Base-by-base conservation (phyloP, 768 basidiomycete genomes). In the Leccinum ochraceum region DNA sequence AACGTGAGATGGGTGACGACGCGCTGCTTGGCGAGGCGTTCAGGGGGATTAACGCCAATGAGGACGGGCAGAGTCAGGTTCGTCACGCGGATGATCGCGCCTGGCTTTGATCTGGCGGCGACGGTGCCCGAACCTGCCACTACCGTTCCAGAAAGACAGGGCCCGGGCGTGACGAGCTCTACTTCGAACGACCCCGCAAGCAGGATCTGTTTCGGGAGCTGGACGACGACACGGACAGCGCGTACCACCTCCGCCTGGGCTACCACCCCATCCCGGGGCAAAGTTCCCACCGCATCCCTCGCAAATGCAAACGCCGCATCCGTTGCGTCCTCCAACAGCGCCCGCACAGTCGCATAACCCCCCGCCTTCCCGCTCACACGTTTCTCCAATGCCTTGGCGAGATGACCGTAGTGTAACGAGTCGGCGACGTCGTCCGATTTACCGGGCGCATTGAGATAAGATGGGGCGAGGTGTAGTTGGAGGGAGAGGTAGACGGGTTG, bases 31-130 rank as follows among this genome's bases (percentile, higher is more conserved):
- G 83, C 80, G 32, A 80, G 68, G 34, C 89, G 78, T 66, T 92
- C 90, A 7, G 85, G 86, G 0, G 86, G 81, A 62, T 90, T 88
- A 36, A 92, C 81, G 0, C 90, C 91, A 52, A 93, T 85, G 55
- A 92, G 74, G 9, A 86, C 80, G 1, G 79, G 78, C 11, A 87
- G 68, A 2, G 74, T 63, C 13, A 92, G 67, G 53, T 82, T 76
- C 34, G 73, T 74, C 37, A 91, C 74, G 8, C 67, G 66, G n/a
- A 80, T 76, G 53, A 72, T 75, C 44, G 73, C 64, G 5, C 65
- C 58, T 6, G 55, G 6, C 24, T 24, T 24, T n/a, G 48, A 46
- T 46, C 32, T 1, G 58, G 22, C n/a, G 37, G 37, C 2, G 24
- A 13, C 10, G n/a, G 39, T 26, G 6, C 17, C 50, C 13, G 28